A percentile compares a stretch with the other conserved stretches of the same genome.
Conservation (phyloP, 257 asterid species). For the Jacaranda copaia region DNA sequence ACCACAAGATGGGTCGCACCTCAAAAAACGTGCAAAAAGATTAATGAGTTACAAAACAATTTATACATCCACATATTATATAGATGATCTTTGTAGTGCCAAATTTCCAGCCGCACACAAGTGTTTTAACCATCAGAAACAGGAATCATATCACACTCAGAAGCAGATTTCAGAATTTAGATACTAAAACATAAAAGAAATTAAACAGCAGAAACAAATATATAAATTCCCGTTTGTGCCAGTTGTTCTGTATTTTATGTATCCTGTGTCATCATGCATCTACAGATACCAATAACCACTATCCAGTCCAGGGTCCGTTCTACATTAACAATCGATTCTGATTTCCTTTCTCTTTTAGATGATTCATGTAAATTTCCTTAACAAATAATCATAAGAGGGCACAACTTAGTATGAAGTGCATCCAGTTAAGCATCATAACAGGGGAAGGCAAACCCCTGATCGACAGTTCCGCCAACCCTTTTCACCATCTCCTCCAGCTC, state of each 20-base stretch:
- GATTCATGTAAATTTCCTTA: no score
- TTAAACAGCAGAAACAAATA: not conserved
- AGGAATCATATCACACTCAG: not conserved
- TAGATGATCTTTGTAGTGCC: not conserved
- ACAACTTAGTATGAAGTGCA: no score
- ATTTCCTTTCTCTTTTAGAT: no score
- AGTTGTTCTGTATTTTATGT: not conserved
- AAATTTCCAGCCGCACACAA: conserved; percentile 4
- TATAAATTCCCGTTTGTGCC: not conserved
- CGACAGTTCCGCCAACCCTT: no score
- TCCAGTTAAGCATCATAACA: no score
- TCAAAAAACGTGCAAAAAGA: not conserved
- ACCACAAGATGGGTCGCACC: not conserved
- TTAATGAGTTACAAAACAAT: not conserved
- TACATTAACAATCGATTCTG: no score
- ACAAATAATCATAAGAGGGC: no score
- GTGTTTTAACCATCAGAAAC: not conserved
- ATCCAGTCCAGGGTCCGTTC: no score
- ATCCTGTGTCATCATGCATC: no score
- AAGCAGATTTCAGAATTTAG: not conserved
- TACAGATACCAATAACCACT: no score
- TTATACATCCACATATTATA: not conserved
- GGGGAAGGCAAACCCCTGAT: no score
- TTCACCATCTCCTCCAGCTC: no score
- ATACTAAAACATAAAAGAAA: not conserved